Base-by-base conservation (phyloP, 805 yeast genomes). In the Phaffomyces thermotolerans region DNA sequence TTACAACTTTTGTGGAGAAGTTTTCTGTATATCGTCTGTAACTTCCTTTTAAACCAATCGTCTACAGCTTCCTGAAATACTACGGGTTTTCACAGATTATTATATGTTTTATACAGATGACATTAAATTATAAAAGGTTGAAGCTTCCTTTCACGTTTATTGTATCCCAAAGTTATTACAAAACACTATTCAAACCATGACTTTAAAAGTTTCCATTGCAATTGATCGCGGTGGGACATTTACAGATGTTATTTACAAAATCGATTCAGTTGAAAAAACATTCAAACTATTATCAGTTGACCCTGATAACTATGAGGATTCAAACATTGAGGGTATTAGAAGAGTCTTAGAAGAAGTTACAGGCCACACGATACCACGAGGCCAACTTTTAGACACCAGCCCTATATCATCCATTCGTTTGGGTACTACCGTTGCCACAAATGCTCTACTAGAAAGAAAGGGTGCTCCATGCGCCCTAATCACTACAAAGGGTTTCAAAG, bases 381-480 rank as follows among this genome's bases (percentile, higher is more conserved):
- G 56, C 2, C 47, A 50, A 23, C 57, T 55, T 7, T 55, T 72
- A 36, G 64, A 63, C 27, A 54, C 72, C 4, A 63, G 65, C 14
- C 48, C 55, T 4, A 69, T 72, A 35, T 64, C 65, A 8, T 63
- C 68, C 29, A 70, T 72, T 37, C 57, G 75, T 29, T 60, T 72
- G 63, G 77, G 76, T 3, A 72, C 76, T 27, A 72, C 77, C 1
- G 76, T 72, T 8, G 78, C 79, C 5, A 74, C 79, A 32, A 74
- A 74, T 53, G 79, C 79, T 0, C 58, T 74, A 37, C 61, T 74
- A 40, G 78, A 73, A 50, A 59, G 78, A 45, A 72, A 74, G 52
- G 79, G 79, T 43, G 77, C 71, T 2, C 54, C 56, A 32, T 75
- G 73, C 39, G 69, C 73, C 6, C 54, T 74, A 33, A 53, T 74